These are phyloP conservation scores for Phytophthora pini DNA, from an alignment of 352 stramenopile species.

Conservation along the genomic window DNA sequence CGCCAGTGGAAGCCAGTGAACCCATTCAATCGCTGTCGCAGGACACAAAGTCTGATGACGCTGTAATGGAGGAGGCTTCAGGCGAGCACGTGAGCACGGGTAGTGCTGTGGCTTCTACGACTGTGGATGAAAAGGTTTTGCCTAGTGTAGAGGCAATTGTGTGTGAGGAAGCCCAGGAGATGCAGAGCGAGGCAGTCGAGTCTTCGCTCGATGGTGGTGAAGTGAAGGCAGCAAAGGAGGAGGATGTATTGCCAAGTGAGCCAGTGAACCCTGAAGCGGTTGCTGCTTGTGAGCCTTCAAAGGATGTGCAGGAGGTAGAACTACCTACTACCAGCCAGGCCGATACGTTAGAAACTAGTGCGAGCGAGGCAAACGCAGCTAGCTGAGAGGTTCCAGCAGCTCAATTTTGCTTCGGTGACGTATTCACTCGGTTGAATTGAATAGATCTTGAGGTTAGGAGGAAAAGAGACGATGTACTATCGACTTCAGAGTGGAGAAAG, in stretches of 20 bases:
- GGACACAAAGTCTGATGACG: slow-evolving; percentile 23
- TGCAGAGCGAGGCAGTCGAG: slow-evolving; percentile 10
- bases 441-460: slow-evolving; percentile 32
- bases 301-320: slow-evolving; percentile 15
- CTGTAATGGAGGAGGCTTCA: slow-evolving; percentile 39
- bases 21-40: slow-evolving; percentile 24
- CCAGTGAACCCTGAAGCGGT: slow-evolving; percentile 27
- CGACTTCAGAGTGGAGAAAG: slow-evolving; percentile 1
- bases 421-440: slow-evolving; percentile 14
- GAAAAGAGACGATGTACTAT: slow-evolving; percentile 20
- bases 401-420: slow-evolving; percentile 13
- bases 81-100: slow-evolving; percentile 15
- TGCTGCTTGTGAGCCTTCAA: slow-evolving; percentile 18
- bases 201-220: slow-evolving; percentile 11
- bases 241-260: slow-evolving; percentile 14
- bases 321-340: slow-evolving; percentile 5
- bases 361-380: slow-evolving; percentile 19
- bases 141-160: slow-evolving; percentile 31
- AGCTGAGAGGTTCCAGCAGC: slow-evolving; percentile 22
- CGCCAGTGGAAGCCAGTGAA: slow-evolving; percentile 32
- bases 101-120: slow-evolving; percentile 11
- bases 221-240: slow-evolving; percentile 10
- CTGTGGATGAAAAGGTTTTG: slow-evolving; percentile 16
- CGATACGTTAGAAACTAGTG: slow-evolving; percentile 25
- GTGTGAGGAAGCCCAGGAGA: slow-evolving; percentile 31